A percentile compares a stretch with the other conserved stretches of the same genome.
These are phyloP conservation scores for Apophysomyces variabilis DNA, from an alignment of 371 early-diverging fungal species.

Conservation along the genomic window DNA sequence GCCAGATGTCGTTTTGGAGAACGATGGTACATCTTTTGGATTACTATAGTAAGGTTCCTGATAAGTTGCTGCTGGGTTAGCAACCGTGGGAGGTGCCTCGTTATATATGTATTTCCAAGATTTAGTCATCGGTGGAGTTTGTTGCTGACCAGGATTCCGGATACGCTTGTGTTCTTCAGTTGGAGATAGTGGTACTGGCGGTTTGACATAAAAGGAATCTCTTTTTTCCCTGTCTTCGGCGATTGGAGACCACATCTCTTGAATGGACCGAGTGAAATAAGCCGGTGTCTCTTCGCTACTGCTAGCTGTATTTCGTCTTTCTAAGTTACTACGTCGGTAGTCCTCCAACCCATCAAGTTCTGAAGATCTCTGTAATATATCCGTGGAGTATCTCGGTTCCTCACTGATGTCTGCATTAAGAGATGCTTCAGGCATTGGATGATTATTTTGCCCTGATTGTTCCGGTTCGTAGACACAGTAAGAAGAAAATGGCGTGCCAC, in stretches of 20 bases:
- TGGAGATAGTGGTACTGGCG: conserved; percentile 30
- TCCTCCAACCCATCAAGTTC: neutral
- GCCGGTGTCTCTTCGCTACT: conserved; percentile 1
- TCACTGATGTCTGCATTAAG: no score
- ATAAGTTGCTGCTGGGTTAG: conserved; percentile 36
- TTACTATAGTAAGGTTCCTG: conserved; percentile 69
- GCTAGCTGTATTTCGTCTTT: conserved; percentile 20
- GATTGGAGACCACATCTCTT: conserved; percentile 26
- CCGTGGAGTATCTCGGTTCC: no score
- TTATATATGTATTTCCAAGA: conserved; percentile 24
- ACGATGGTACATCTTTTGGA: conserved; percentile 56
- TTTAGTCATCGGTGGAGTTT: neutral
- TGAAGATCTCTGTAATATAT: neutral
- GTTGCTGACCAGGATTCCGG: neutral
- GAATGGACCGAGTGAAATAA: conserved; percentile 15
- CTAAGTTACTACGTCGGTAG: neutral
- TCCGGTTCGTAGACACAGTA: no score
- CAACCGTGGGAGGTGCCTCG: conserved; percentile 28
- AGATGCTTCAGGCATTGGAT: no score
- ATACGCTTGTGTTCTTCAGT: neutral
- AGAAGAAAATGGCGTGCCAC: no score
- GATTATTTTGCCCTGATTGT: no score
- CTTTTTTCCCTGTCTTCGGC: neutral
- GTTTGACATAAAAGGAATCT: conserved; percentile 6
- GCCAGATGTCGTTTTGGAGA: conserved; percentile 55